phyloP scores from a whole-genome alignment of 2,329 filamentous ascomycete species.

The Aspergillus candidus region DNA sequence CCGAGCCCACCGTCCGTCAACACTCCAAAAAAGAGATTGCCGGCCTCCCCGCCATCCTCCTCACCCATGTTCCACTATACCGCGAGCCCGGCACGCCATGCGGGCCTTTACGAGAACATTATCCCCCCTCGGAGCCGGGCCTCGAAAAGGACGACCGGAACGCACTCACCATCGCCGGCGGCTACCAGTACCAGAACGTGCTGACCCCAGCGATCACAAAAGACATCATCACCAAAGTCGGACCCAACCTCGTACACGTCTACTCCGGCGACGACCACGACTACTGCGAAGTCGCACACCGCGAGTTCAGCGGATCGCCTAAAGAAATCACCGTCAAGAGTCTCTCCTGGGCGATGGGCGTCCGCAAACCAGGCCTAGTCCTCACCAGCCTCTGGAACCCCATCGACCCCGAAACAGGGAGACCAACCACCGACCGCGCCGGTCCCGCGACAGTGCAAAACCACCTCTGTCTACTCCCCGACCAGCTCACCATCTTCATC shows the following conservation, averaged over 20 bases:
- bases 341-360: slow-evolving; percentile 93
- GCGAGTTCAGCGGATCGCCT: slow-evolving; percentile 55
- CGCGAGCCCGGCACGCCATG: slow-evolving; percentile 77
- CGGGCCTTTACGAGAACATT: slow-evolving; percentile 77
- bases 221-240: slow-evolving; percentile 68
- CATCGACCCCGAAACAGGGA: slow-evolving; percentile 52
- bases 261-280: slow-evolving; percentile 98
- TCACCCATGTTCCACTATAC: slow-evolving; percentile 88
- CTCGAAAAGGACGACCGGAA: slow-evolving; percentile 62
- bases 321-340: slow-evolving; percentile 93
- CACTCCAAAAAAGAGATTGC: slow-evolving; percentile 18
- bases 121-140: slow-evolving; percentile 62
- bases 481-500: slow-evolving; percentile 78
- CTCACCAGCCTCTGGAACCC: slow-evolving; percentile 92
- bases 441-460: slow-evolving; percentile 64
- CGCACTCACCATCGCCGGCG: slow-evolving; percentile 67
- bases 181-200: slow-evolving; percentile 97
- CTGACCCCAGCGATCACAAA: slow-evolving; percentile 70
- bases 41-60: slow-evolving; percentile 78
- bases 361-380: slow-evolving; percentile 78
- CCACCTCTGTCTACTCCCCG: slow-evolving; percentile 82
- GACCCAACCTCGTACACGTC: slow-evolving; percentile 68
- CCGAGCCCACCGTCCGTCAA: slow-evolving; percentile 34
- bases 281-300: slow-evolving; percentile 86
- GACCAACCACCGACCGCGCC: slow-evolving; percentile 20